Evolutionary conservation across 805 yeast genomes (phyloP).

Genomic region (Priceomyces medius): DNA sequence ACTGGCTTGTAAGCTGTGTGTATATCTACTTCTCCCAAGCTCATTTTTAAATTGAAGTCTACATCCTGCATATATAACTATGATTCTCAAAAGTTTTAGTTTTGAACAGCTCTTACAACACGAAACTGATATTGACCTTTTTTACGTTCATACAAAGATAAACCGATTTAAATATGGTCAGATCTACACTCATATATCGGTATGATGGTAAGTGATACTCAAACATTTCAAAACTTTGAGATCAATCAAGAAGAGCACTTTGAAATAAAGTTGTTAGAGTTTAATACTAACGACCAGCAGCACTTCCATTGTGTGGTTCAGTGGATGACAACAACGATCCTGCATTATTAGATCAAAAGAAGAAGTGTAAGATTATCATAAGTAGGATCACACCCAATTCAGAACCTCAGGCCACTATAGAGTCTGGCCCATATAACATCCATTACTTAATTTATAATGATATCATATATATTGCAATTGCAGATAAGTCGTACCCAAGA

Average conservation of each 20-base stretch:
- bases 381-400: constrained; percentile 74
- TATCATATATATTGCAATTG: constrained; percentile 76
- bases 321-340: constrained; percentile 73
- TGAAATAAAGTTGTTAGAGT: too few relatives aligned
- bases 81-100: too few relatives aligned
- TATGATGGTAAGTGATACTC: constrained; percentile 50
- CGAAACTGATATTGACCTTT: background rate
- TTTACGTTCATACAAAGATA: background rate
- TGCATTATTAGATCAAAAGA: constrained; percentile 70
- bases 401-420: constrained; percentile 82
- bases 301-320: constrained; percentile 87
- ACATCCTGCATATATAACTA: too few relatives aligned
- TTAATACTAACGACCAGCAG: constrained; percentile 28
- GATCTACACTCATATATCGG: constrained; percentile 64
- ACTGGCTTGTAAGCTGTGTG: too few relatives aligned
- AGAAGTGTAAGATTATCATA: constrained; percentile 75
- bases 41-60: too few relatives aligned
- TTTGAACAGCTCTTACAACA: background rate
- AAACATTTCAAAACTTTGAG: background rate
- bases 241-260: background rate
- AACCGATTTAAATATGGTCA: constrained; percentile 46
- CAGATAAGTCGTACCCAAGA: constrained; percentile 79
- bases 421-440: constrained; percentile 71
- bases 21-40: too few relatives aligned
- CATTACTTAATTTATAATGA: constrained; percentile 63